phyloP scores from a whole-genome alignment of 208 protist species.

The Trypanosoma platydactyli region DNA sequence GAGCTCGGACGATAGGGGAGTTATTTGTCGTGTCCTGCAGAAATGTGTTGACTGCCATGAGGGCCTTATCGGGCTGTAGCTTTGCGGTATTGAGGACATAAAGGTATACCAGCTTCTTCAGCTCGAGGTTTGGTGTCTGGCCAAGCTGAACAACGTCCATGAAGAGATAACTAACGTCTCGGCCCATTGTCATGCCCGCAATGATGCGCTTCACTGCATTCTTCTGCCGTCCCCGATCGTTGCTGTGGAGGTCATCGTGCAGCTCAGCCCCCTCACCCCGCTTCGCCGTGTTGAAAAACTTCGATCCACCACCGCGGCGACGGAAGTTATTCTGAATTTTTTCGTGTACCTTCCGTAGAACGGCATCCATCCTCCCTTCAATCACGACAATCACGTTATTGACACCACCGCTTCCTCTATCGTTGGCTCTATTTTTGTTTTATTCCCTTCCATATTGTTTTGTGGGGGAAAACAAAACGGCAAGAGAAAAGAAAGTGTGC shows the following conservation, averaged over 20 bases:
- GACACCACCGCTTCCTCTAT: neutral
- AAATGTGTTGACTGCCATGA: constrained; percentile 99
- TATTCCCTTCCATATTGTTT: neutral
- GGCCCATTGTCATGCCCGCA: constrained; percentile 98
- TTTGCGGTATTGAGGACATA: constrained; percentile 99
- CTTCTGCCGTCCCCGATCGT: constrained; percentile 89
- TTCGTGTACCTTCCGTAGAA: constrained; percentile 72
- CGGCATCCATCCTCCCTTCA: constrained; percentile 49
- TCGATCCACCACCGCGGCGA: constrained; percentile 38
- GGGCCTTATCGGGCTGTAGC: constrained; percentile 97
- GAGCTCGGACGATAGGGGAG: constrained; percentile 97
- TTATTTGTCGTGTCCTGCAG: constrained; percentile 93
- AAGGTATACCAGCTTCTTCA: constrained; percentile 99
- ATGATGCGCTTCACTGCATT: constrained; percentile 98
- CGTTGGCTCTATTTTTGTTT: constrained; percentile 5
- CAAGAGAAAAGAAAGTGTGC: too few species aligned
- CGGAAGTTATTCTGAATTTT: constrained; percentile 50
- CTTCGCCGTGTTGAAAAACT: constrained; percentile 78
- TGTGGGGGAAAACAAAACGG: neutral
- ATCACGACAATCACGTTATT: neutral
- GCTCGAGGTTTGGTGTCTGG: constrained; percentile 97
- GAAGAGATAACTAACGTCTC: constrained; percentile 97
- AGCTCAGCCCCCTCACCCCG: constrained; percentile 93
- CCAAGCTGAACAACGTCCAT: constrained; percentile 98
- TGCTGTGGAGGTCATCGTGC: constrained; percentile 90